Percentiles rank a stretch among this genome's conserved stretches.
Conservation (phyloP, 148 eudicot species). For the Camellia granthamiana region DNA sequence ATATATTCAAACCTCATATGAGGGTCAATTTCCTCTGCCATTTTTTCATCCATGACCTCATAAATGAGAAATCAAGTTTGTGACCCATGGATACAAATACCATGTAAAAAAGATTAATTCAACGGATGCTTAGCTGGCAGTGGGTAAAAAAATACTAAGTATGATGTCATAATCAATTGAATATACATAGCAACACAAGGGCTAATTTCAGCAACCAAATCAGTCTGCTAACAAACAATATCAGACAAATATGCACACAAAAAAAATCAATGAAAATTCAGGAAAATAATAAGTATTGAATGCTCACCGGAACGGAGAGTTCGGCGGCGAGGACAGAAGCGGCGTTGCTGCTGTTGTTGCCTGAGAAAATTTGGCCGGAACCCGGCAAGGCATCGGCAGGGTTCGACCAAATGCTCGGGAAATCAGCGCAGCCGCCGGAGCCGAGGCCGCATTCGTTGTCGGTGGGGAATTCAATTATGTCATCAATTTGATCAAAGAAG, state of each 20-base stretch:
- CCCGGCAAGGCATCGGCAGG: conserved; percentile 25
- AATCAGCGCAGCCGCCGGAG: conserved; percentile 26
- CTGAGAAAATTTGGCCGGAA: conserved; percentile 41
- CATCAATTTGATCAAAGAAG: conserved; percentile 31
- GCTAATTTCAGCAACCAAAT: neutral
- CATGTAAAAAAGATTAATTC: too few species aligned
- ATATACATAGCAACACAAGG: neutral
- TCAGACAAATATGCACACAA: too few species aligned
- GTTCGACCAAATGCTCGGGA: conserved; percentile 44
- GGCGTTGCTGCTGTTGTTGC: conserved; percentile 25
- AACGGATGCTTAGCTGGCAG: neutral
- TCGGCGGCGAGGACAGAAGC: conserved; percentile 67
- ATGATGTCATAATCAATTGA: conserved; percentile 2
- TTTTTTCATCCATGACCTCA: too few species aligned
- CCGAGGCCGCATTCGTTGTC: conserved; percentile 40
- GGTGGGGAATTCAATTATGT: conserved; percentile 48
- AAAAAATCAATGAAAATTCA: neutral
- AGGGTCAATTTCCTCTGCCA: neutral
- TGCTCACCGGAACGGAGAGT: conserved; percentile 77
- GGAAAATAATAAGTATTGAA: neutral
- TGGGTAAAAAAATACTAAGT: too few species aligned
- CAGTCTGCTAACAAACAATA: neutral
- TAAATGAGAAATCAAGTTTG: too few species aligned
- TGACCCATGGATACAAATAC: too few species aligned
- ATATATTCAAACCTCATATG: neutral